These are phyloP conservation scores for Clavispora asparagi DNA, from an alignment of 805 yeast genomes.

Conservation along the genomic window DNA sequence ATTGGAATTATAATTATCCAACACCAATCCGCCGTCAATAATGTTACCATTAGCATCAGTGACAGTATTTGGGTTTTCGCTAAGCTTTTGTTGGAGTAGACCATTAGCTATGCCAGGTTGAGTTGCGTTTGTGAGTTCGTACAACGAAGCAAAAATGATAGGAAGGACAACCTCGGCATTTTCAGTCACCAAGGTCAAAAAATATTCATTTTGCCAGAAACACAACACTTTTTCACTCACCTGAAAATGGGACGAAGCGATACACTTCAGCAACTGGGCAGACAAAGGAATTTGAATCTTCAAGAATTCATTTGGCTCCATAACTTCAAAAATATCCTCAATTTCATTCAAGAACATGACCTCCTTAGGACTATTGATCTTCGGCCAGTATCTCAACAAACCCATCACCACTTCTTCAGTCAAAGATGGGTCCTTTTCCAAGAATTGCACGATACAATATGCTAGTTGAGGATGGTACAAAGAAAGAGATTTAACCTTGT, in stretches of 20 bases:
- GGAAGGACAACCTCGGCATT: conserved; percentile 91
- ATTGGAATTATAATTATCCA: conserved; percentile 10
- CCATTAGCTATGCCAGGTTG: conserved; percentile 42
- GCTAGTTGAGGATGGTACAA: conserved; percentile 96
- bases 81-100: conserved; percentile 31
- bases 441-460: conserved; percentile 92
- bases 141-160: conserved; percentile 82
- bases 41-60: conserved; percentile 41
- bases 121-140: conserved; percentile 64
- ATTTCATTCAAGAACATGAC: conserved; percentile 93
- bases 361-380: conserved; percentile 89
- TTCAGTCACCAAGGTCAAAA: conserved; percentile 83
- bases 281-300: conserved; percentile 90
- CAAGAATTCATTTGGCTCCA: conserved; percentile 88
- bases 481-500: conserved; percentile 82
- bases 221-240: conserved; percentile 92
- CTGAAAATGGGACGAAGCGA: conserved; percentile 93
- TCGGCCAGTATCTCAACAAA: conserved; percentile 92
- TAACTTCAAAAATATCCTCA: conserved; percentile 94
- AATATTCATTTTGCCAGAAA: conserved; percentile 93
- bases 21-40: conserved; percentile 32
- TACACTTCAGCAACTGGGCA: conserved; percentile 91
- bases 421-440: conserved; percentile 87
- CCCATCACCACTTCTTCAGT: conserved; percentile 98
- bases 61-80: conserved; percentile 32